Base-by-base conservation (phyloP, 345 rosid species). In the Eucalyptus caleyi region DNA sequence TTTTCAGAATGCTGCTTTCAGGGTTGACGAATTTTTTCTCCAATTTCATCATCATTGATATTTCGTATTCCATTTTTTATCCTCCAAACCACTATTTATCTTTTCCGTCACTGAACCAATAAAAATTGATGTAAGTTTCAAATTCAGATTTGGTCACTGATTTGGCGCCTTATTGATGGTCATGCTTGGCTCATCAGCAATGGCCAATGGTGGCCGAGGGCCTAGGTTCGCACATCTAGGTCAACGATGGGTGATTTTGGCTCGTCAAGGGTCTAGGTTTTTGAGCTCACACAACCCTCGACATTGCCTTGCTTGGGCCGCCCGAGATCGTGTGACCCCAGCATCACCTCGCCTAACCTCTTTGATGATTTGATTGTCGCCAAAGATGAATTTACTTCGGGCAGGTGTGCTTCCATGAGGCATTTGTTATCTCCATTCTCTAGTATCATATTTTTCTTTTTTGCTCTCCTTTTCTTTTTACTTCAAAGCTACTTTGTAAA, bases 171-270 rank as follows among this genome's bases (percentile, higher is more conserved):
- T 34, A 67, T 2, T 67, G 7, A 32, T 1, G 11, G 2, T 16
- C 7, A 6, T 67, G 80, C 24, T 67, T 32, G 21, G 80, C 80
- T 32, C 42, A 37, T 34, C 23, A 15, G 2, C 37, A 2, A 60
- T 60, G 16, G 69, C 4, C 8, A 32, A 60, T 6, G 40, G 21
- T 65, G 80, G 23, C 23, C 2, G 2, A 67, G 40, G 6, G 24
- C 42, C 4, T 16, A 2, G 42, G 42, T 32, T 19, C 2, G 4
- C 80, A 67, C 1, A 11, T 67, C 42, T 67, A 67, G 80, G 23
- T 32, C 0, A 0, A 32, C 4, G 1, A 32, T 67, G 80, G 6
- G 1, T 4, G 42, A 67, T 16, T 65, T 3, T n/a, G 2, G 40
- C 6, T 65, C 3, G 5, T n/a, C 5, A 1, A n/a, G 37, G 77